Conservation (phyloP, 176 grass and related monocot genomes). For the Musa acuminata region DNA sequence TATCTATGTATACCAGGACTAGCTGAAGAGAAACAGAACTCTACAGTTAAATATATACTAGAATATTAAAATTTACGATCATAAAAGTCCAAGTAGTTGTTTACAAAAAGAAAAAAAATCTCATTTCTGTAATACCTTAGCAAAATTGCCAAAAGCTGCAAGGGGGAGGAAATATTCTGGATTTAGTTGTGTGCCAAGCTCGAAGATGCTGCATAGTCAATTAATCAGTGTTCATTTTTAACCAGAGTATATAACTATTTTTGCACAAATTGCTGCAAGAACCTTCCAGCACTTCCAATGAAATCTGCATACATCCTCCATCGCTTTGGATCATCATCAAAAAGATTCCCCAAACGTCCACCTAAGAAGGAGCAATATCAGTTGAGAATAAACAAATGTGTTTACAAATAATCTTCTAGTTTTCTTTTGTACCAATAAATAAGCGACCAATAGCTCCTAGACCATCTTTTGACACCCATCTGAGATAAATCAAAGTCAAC, state of each 20-base stretch:
- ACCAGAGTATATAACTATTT: conserved; percentile 7
- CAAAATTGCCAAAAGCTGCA: conserved; percentile 85
- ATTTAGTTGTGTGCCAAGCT: conserved; percentile 68
- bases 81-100: not conserved
- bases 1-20: not conserved
- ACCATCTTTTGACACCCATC: conserved; percentile 98
- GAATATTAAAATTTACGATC: not conserved
- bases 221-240: conserved; percentile 12
- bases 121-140: conserved; percentile 51
- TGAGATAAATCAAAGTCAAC: conserved; percentile 14
- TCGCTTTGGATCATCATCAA: conserved; percentile 90
- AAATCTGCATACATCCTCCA: conserved; percentile 99
- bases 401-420: conserved; percentile 5
- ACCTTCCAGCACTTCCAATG: conserved; percentile 94
- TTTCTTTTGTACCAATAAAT: conserved; percentile 63
- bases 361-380: conserved; percentile 41
- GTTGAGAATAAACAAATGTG: not conserved
- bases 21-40: no score
- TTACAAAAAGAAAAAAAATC: not conserved
- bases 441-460: conserved; percentile 77
- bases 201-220: conserved; percentile 67
- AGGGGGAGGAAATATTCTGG: conserved; percentile 88
- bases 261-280: conserved; percentile 15
- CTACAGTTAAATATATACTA: not conserved
- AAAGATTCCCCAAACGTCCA: conserved; percentile 76